Percentiles rank a stretch among this genome's conserved stretches.
Evolutionary conservation across 371 early-diverging fungal genomes (phyloP).

Genomic region (Mucor velutinosus): DNA sequence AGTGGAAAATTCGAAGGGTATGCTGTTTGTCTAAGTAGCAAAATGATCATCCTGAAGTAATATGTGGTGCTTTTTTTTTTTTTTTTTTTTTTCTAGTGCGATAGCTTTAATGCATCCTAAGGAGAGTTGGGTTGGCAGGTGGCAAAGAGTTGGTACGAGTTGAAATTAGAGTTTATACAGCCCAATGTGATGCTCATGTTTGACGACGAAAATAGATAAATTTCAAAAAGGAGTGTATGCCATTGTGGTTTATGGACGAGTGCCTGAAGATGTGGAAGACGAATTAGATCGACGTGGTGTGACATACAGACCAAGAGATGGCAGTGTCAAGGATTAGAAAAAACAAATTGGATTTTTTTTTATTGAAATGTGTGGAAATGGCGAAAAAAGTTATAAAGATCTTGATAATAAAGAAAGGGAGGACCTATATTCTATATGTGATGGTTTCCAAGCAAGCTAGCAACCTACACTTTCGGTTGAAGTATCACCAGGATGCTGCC

Average conservation of each 20-base stretch:
- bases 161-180: not conserved
- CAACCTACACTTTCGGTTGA: slow-evolving; percentile 28
- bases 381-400: not conserved
- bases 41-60: not conserved
- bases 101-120: slow-evolving; percentile 83
- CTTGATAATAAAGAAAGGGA: not conserved
- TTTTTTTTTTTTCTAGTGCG: slow-evolving; percentile 38
- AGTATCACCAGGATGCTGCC: slow-evolving; percentile 34
- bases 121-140: slow-evolving; percentile 87
- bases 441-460: not conserved
- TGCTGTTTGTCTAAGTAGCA: not conserved
- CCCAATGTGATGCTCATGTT: slow-evolving; percentile 2
- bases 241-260: slow-evolving; percentile 83
- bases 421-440: not conserved
- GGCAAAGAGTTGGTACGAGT: slow-evolving; percentile 74
- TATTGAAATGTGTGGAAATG: not conserved
- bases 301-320: slow-evolving; percentile 86
- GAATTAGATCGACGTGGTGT: slow-evolving; percentile 77
- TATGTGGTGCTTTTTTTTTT: not conserved
- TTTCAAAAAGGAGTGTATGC: slow-evolving; percentile 90
- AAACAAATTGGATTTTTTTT: not conserved
- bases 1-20: slow-evolving; percentile 88
- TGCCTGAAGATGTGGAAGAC: slow-evolving; percentile 88
- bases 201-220: slow-evolving; percentile 54
- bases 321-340: slow-evolving; percentile 69